These are phyloP conservation scores for Plasmodium gaboni DNA, from an alignment of 169 alveolate species.

Conservation along the genomic window DNA sequence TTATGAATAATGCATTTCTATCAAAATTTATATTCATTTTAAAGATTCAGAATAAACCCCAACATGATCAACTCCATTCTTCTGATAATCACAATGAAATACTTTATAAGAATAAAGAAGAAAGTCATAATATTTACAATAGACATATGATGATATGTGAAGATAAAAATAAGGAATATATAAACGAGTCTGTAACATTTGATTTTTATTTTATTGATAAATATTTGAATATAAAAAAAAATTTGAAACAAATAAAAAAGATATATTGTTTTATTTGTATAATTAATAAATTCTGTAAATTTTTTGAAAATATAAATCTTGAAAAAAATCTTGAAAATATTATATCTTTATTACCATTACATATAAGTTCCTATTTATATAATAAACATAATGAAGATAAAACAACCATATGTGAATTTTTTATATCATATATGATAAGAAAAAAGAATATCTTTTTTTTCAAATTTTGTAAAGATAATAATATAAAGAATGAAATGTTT, in stretches of 20 bases:
- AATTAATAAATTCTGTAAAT: constrained; percentile 19
- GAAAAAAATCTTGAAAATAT: constrained; percentile 25
- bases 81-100: no score
- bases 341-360: constrained; percentile 33
- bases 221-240: constrained; percentile 17
- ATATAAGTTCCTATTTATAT: constrained; percentile 50
- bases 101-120: no score
- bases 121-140: no score
- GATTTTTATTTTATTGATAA: constrained; percentile 20
- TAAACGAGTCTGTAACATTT: not conserved
- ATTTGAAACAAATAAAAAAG: not conserved
- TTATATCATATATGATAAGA: constrained; percentile 37
- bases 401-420: constrained; percentile 32
- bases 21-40: no score
- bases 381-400: constrained; percentile 64
- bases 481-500: constrained; percentile 1
- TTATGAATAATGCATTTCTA: no score
- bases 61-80: no score
- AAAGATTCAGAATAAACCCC: no score
- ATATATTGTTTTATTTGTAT: constrained; percentile 48
- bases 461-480: constrained; percentile 31
- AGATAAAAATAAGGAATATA: constrained; percentile 1
- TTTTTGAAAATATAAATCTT: constrained; percentile 20
- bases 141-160: not conserved
- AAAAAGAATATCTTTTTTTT: constrained; percentile 22